These are phyloP conservation scores for Hura crepitans DNA, from an alignment of 441 rosid genomes.

Conservation along the genomic window DNA sequence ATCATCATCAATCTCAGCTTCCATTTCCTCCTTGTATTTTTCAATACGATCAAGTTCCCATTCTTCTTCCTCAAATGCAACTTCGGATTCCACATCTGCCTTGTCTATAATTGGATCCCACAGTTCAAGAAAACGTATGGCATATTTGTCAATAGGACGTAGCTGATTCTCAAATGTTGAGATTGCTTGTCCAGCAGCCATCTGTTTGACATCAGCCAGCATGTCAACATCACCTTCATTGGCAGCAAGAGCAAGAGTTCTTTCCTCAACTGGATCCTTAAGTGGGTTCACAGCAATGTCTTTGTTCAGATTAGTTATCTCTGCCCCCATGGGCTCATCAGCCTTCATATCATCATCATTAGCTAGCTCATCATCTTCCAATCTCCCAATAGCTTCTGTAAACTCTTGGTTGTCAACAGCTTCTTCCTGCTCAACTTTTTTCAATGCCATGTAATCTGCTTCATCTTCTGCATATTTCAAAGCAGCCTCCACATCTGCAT, in stretches of 20 bases:
- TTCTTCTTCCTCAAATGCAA: conserved; percentile 77
- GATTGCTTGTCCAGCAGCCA: conserved; percentile 92
- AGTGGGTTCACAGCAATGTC: conserved; percentile 37
- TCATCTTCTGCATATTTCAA: conserved; percentile 97
- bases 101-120: conserved; percentile 97
- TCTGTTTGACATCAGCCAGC: conserved; percentile 92
- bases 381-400: conserved; percentile 80
- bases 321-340: conserved; percentile 72
- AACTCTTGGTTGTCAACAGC: conserved; percentile 99
- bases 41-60: conserved; percentile 99
- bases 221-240: conserved; percentile 86
- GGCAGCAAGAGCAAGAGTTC: conserved; percentile 49
- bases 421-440: conserved; percentile 98
- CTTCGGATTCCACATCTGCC: conserved; percentile 68
- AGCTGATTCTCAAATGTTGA: conserved; percentile 84
- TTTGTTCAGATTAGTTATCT: conserved; percentile 34
- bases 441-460: conserved; percentile 99
- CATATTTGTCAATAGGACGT: conserved; percentile 96
- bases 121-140: conserved; percentile 73
- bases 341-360: conserved; percentile 80
- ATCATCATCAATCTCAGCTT: conserved; percentile 99
- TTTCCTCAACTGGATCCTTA: conserved; percentile 49
- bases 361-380: conserved; percentile 86
- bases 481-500: conserved; percentile 99
- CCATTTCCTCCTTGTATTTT: conserved; percentile 97